These are phyloP conservation scores for Carex myosuroides DNA, from an alignment of 176 grass and related monocot genomes.

Conservation along the genomic window DNA sequence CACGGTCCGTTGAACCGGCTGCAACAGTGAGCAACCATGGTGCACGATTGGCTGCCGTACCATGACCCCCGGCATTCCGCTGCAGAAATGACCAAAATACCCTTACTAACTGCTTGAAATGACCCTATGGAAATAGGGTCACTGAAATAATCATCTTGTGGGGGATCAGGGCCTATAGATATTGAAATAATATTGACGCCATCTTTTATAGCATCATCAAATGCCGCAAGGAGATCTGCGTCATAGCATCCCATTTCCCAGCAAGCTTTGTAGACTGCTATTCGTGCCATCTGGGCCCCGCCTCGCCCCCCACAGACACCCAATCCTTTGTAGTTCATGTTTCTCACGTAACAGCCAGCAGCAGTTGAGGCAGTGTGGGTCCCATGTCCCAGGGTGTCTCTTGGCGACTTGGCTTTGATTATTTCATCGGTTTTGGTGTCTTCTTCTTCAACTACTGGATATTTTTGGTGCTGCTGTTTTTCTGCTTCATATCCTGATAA, in stretches of 20 bases:
- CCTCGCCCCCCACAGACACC: conserved; percentile 44
- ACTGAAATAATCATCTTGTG: conserved; percentile 42
- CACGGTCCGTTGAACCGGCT: conserved; percentile 51
- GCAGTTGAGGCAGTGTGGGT: conserved; percentile 63
- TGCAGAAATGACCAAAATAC: conserved; percentile 58
- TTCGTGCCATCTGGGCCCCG: conserved; percentile 62
- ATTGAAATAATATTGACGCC: conserved; percentile 68
- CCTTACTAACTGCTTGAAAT: conserved; percentile 47
- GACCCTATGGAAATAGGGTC: conserved; percentile 59
- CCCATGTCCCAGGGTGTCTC: conserved; percentile 56
- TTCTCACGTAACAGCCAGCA: too few relatives aligned
- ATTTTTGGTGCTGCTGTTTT: conserved; percentile 16
- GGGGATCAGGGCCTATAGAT: conserved; percentile 40
- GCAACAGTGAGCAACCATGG: conserved; percentile 74
- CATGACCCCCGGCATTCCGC: conserved; percentile 44
- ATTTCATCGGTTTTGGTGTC: neutral
- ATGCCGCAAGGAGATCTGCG: conserved; percentile 46
- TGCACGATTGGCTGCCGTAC: conserved; percentile 43
- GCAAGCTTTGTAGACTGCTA: conserved; percentile 67
- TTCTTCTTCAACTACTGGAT: neutral
- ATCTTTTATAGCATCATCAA: conserved; percentile 57
- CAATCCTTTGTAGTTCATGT: conserved; percentile 17
- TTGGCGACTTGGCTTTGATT: conserved; percentile 40
- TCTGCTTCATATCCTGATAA: conserved; percentile 44
- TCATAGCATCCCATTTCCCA: conserved; percentile 46